Conservation (phyloP, 2,329 filamentous ascomycete species). For the Zarea fungicola region DNA sequence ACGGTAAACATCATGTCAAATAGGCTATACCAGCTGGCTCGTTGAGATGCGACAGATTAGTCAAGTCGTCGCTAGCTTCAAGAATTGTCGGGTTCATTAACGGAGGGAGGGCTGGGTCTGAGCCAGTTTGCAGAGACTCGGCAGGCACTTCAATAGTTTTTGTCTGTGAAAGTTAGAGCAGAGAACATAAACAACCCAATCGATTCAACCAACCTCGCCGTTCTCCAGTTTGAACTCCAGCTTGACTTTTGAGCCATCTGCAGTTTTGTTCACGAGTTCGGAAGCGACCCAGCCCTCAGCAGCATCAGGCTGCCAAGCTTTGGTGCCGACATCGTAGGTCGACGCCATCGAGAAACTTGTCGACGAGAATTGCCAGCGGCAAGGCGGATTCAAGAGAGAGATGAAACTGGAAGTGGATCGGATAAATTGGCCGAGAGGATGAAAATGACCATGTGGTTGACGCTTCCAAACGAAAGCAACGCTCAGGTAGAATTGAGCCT, state of each 20-base stretch:
- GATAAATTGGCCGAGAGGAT: neutral
- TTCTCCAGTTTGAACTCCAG: constrained; percentile 86
- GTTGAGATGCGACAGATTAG: constrained; percentile 95
- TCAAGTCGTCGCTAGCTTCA: constrained; percentile 96
- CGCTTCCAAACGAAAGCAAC: neutral
- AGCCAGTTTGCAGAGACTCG: constrained; percentile 70
- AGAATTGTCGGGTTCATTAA: constrained; percentile 98
- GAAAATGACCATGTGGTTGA: constrained; percentile 3
- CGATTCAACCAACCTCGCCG: constrained; percentile 66
- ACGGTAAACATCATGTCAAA: neutral
- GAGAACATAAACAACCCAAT: constrained; percentile 2
- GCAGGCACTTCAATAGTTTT: constrained; percentile 74
- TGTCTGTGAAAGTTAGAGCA: constrained; percentile 46
- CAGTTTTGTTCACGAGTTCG: constrained; percentile 80
- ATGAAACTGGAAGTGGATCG: neutral
- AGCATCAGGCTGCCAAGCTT: constrained; percentile 96
- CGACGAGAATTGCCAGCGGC: neutral
- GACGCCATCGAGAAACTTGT: constrained; percentile 66
- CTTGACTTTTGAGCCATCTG: constrained; percentile 79
- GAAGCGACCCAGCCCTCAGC: constrained; percentile 97
- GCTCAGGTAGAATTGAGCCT: neutral
- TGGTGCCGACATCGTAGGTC: constrained; percentile 91
- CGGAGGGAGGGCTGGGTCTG: constrained; percentile 75
- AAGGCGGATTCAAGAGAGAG: neutral
- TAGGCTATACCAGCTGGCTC: constrained; percentile 83